Evolutionary conservation across 306 rosid species (phyloP), one percentile per base, ranked within the genome.

Genomic region (Fagus crenata): DNA sequence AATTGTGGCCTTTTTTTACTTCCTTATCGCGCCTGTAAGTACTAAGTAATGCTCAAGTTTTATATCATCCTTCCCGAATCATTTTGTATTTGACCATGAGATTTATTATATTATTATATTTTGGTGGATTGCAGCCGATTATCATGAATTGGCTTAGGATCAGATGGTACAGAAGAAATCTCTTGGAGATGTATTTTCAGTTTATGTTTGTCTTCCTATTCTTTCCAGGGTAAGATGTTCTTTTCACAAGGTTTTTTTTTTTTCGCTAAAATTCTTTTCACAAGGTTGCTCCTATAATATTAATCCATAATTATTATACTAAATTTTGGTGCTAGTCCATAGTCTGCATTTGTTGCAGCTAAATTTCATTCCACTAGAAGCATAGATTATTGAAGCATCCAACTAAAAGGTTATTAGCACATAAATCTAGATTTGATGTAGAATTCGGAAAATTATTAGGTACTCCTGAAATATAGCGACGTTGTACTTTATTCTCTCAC

Each of bases 181-280:
- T 91, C 69, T 73, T 85, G 69, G 97, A 89, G 83, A 91, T 89
- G 91, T 92, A 90, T 75, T 41, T 95, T 6, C 99, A 91, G 74
- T 95, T 95, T 89, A 92, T 95, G 97, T 92, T 81, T 81, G 96
- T 89, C 88, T 95, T 95, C 93, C 61, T 95, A 71, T 89, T 87
- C 93, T 95, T 95, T 74, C 93, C 99, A 0, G 93, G 89, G 98
- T 89, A 33, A 89, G 90, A 56, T 36, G 11, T 56, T 77, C n/a
- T 53, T 58, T n/a, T 13, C 18, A n/a, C n/a, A n/a, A n/a, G n/a
- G n/a, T n/a, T n/a, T n/a, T n/a, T n/a, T n/a, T n/a, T n/a, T n/a
- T n/a, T n/a, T n/a, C n/a, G n/a, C n/a, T n/a, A n/a, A n/a, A n/a
- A n/a, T n/a, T n/a, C n/a, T n/a, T n/a, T n/a, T n/a, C n/a, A 1